These are phyloP conservation scores for Galerina sulciceps DNA, from an alignment of 768 basidiomycete genomes.

Conservation along the genomic window DNA sequence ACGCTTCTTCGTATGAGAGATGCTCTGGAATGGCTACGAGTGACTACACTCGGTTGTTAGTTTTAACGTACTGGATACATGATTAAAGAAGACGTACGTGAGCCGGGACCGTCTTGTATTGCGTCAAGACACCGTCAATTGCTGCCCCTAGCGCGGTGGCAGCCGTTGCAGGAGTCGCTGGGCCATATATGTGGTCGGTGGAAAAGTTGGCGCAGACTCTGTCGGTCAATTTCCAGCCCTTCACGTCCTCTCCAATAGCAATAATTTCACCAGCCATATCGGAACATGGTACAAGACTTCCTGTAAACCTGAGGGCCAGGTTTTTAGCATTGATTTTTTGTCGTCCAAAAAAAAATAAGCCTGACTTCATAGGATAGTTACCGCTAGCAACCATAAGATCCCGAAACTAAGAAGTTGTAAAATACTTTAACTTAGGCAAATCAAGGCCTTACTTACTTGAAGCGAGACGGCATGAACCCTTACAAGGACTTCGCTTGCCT, in stretches of 20 bases:
- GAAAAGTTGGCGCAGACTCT: constrained; percentile 61
- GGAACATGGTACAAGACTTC: constrained; percentile 42
- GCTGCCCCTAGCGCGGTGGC: constrained; percentile 47
- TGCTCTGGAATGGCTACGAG: constrained; percentile 59
- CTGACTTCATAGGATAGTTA: constrained; percentile 38
- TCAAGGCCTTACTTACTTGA: constrained; percentile 37
- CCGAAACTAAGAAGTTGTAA: constrained; percentile 40
- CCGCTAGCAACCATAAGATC: constrained; percentile 51
- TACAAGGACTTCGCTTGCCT: constrained; percentile 56
- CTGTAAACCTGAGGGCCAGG: constrained; percentile 7
- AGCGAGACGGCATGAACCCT: constrained; percentile 62
- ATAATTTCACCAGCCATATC: constrained; percentile 66
- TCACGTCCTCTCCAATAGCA: constrained; percentile 46
- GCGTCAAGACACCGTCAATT: constrained; percentile 55
- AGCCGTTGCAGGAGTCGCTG: constrained; percentile 35
- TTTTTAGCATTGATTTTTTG: background rate
- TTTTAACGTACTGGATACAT: background rate
- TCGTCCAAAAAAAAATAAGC: background rate
- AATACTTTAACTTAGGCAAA: background rate
- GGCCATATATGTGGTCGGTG: constrained; percentile 50
- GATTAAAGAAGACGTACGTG: constrained; percentile 17
- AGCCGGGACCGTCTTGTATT: constrained; percentile 50
- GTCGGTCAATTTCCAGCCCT: constrained; percentile 56
- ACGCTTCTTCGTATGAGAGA: constrained; percentile 65
- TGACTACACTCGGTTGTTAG: constrained; percentile 31